Evolutionary conservation across 176 grass and related monocot species (phyloP), one percentile per base, ranked within the genome.

Genomic region (Saccharum spontaneum): DNA sequence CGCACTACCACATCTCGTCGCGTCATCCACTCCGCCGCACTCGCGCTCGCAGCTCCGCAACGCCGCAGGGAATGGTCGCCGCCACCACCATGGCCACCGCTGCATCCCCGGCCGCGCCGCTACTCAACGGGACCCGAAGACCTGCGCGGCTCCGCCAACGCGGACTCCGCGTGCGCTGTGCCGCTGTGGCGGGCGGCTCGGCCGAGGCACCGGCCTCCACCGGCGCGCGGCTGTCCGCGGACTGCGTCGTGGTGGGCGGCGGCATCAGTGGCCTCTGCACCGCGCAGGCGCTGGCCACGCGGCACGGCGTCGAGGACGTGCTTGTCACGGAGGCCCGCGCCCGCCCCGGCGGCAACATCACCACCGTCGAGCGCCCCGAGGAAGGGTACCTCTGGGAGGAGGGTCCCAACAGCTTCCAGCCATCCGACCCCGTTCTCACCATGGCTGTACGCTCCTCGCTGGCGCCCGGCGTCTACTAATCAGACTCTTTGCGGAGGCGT

Each of bases 341-440:
- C 17, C 73, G 93, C 23, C 88, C 89, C 5, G 97, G 93, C 18
- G 97, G 97, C 8, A 98, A 98, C 61, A 96, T 98, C 88, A 96
- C 86, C 91, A 98, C 93, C 26, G 88, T 90, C 46, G 88, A 90
- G 80, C 89, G 86, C 69, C 69, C 86, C 73, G 87, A 76, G 13
- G 91, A 92, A 23, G 93, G 93, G 2, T 98, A 92, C 75, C 93
- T 95, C 31, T 98, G 93, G 97, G 97, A 95, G 75, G 93, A 98
- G 71, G 97, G 97, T 0, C 97, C 91, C 71, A 98, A 98, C 78
- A 98, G 97, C 84, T 98, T 95, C 88, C 97, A 98, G 71, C 97
- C 97, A 31, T 95, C 91, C 63, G 93, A 96, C 46, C 88, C 93
- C 24, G 91, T 98, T 23, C 90, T 98, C 75, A 71, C 93, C 22